Evolutionary conservation across 2,329 filamentous ascomycete species (phyloP).

Genomic region (Cylindrodendrum hubeiense): DNA sequence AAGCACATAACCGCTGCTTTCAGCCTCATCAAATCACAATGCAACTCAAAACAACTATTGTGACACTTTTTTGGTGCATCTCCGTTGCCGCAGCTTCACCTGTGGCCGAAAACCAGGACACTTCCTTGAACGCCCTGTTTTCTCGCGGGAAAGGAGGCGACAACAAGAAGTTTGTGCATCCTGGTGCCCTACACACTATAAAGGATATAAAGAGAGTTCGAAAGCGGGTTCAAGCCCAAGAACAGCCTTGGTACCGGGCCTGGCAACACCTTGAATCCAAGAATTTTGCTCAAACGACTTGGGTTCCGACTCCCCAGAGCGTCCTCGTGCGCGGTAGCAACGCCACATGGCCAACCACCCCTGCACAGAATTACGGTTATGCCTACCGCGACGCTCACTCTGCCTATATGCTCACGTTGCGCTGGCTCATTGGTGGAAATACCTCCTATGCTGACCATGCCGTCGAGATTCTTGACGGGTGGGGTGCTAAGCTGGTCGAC

Average conservation of each 20-base stretch:
- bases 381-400: conserved; percentile 19
- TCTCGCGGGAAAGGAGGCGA: too few species aligned
- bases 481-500: conserved; percentile 49
- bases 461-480: conserved; percentile 52
- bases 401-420: conserved; percentile 36
- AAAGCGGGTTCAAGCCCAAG: neutral
- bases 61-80: too few species aligned
- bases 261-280: conserved; percentile 13
- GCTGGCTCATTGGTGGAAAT: conserved; percentile 54
- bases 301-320: conserved; percentile 4
- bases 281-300: conserved; percentile 1
- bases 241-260: conserved; percentile 13
- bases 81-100: too few species aligned
- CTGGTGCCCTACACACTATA: conserved; percentile 5
- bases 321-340: conserved; percentile 13
- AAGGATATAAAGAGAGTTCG: conserved; percentile 7
- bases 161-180: conserved; percentile 12
- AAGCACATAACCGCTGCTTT: too few species aligned
- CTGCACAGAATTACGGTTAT: conserved; percentile 4
- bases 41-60: too few species aligned
- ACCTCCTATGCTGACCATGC: conserved; percentile 52
- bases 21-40: too few species aligned
- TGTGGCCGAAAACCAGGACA: too few species aligned
- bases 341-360: neutral
- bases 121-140: too few species aligned